Conservation (phyloP, 768 basidiomycete genomes). For the Tylopilus plumbeoviolaceoides region DNA sequence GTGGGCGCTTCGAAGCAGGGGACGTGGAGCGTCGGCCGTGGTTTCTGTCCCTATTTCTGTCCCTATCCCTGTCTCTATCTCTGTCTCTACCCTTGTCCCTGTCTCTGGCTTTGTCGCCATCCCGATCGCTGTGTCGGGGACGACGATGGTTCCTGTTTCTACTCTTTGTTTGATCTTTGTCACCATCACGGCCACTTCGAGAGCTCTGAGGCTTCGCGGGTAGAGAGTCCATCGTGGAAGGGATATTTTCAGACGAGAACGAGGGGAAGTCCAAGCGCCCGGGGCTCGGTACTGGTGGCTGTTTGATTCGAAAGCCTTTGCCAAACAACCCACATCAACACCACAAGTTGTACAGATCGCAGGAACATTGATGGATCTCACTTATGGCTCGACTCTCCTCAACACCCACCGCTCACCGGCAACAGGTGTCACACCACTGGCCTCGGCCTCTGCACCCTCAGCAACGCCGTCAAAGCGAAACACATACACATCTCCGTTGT, state of each 20-base stretch:
- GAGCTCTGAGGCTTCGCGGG: conserved; percentile 18
- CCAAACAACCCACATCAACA: conserved; percentile 8
- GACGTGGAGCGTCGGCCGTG: conserved; percentile 9
- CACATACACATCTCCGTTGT: conserved; percentile 6
- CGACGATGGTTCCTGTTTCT: not conserved
- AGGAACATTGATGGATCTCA: too few species aligned
- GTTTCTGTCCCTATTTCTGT: conserved; percentile 1
- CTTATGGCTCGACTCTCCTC: not conserved
- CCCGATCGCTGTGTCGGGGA: conserved; percentile 7
- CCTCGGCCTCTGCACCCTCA: not conserved
- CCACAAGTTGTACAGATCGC: too few species aligned
- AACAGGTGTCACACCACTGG: not conserved
- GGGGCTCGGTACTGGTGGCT: conserved; percentile 15
- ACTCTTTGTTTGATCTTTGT: not conserved
- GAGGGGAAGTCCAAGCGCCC: too few species aligned
- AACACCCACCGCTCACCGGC: conserved; percentile 15
- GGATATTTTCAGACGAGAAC: too few species aligned
- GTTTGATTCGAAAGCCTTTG: conserved; percentile 27
- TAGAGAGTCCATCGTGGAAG: conserved; percentile 15
- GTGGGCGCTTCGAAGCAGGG: conserved; percentile 20
- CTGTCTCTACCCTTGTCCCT: not conserved
- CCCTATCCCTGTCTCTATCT: not conserved
- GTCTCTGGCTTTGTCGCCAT: not conserved
- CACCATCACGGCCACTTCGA: conserved; percentile 12
- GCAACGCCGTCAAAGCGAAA: conserved; percentile 4